Conservation (phyloP, 2,329 filamentous ascomycete species). For the Passalora sequoiae region DNA sequence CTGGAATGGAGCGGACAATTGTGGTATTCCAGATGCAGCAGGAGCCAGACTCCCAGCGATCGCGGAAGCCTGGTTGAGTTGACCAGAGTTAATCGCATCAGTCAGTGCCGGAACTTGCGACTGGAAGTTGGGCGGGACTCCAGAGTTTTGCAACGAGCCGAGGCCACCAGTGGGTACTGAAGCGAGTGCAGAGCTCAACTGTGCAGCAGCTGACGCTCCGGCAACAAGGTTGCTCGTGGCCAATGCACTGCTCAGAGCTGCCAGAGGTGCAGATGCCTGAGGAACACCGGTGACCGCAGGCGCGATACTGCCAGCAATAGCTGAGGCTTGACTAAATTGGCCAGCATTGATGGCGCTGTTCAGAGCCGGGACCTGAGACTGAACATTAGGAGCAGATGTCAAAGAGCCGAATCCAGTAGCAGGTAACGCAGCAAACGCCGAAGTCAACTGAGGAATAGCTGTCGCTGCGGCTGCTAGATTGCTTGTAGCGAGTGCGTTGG, state of each 20-base stretch:
- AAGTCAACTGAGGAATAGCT: not conserved
- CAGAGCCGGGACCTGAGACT: too few relatives aligned
- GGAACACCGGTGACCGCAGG: not conserved
- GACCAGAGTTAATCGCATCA: not conserved
- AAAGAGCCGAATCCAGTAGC: too few relatives aligned
- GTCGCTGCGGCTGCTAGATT: not conserved
- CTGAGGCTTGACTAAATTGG: not conserved
- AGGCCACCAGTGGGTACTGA: too few relatives aligned
- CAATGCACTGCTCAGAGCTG: not conserved
- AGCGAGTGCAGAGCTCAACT: not conserved
- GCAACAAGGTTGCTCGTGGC: not conserved
- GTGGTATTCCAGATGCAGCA: not conserved
- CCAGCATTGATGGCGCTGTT: not conserved
- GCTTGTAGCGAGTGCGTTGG: not conserved
- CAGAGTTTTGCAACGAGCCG: too few relatives aligned
- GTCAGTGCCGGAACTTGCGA: not conserved
- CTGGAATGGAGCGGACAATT: not conserved
- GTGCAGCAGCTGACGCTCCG: not conserved
- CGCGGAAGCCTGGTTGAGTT: not conserved
- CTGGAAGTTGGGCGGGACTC: too few relatives aligned
- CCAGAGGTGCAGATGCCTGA: not conserved
- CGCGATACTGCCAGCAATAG: not conserved
- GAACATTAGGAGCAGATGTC: too few relatives aligned
- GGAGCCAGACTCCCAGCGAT: not conserved
- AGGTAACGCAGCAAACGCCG: too few relatives aligned